phyloP scores from a whole-genome alignment of 2,329 filamentous ascomycete species.

The Diaporthe capsici region DNA sequence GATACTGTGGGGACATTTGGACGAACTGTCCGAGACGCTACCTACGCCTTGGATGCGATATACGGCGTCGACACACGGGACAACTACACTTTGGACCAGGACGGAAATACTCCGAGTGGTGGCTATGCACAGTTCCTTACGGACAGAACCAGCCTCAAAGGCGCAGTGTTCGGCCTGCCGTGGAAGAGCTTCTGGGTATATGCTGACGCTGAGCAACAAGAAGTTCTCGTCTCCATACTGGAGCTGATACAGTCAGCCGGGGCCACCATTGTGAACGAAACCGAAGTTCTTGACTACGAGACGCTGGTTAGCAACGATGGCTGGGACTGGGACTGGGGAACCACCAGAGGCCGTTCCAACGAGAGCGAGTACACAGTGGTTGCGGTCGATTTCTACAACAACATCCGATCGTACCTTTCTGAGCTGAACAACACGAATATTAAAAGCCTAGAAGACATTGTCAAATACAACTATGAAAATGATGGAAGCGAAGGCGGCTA shows the following conservation, averaged over 20 bases:
- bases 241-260: constrained; percentile 70
- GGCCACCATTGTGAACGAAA: constrained; percentile 77
- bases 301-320: constrained; percentile 74
- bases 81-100: constrained; percentile 74
- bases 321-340: constrained; percentile 83
- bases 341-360: constrained; percentile 73
- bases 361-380: constrained; percentile 82
- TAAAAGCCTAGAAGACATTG: constrained; percentile 73
- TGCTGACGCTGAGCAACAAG: constrained; percentile 68
- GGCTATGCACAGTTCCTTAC: constrained; percentile 73
- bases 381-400: constrained; percentile 78
- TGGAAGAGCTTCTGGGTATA: constrained; percentile 80
- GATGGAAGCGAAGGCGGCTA: constrained; percentile 77
- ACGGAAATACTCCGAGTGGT: constrained; percentile 64
- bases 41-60: constrained; percentile 76
- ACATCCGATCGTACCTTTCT: constrained; percentile 73
- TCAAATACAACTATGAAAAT: constrained; percentile 75
- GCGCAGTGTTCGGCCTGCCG: constrained; percentile 78
- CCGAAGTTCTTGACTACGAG: constrained; percentile 75
- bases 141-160: constrained; percentile 66
- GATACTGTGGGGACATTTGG: constrained; percentile 79
- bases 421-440: constrained; percentile 74
- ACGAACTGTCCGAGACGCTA: constrained; percentile 77
- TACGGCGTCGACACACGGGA: constrained; percentile 74
- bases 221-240: constrained; percentile 65